These are phyloP conservation scores for Meira miltonrushii DNA, from an alignment of 1,284 basidiomycete genomes.

Conservation along the genomic window DNA sequence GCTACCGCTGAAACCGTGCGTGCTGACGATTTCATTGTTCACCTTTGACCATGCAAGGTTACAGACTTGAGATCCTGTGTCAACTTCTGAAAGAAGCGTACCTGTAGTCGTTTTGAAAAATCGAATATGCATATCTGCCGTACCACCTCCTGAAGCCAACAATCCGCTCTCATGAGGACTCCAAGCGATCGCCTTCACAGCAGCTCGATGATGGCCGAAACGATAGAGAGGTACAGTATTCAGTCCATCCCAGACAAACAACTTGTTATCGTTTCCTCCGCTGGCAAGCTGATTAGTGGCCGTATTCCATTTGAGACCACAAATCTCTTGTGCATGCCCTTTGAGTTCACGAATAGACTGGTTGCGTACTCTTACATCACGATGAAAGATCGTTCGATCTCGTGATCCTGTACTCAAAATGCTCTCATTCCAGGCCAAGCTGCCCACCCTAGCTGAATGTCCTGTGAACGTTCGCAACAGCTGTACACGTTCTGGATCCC, in stretches of 20 bases:
- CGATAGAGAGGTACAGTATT: conserved; percentile 68
- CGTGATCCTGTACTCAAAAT: conserved; percentile 85
- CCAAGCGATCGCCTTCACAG: conserved; percentile 97
- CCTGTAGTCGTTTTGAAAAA: conserved; percentile 95
- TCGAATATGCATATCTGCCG: conserved; percentile 89
- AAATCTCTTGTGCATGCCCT: conserved; percentile 91
- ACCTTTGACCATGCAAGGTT: conserved; percentile 90
- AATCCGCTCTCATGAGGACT: conserved; percentile 88
- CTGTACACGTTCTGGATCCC: conserved; percentile 77
- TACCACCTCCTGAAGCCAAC: conserved; percentile 93
- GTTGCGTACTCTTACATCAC: conserved; percentile 72
- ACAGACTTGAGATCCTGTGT: conserved; percentile 64
- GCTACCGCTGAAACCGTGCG: conserved; percentile 91
- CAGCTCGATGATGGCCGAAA: conserved; percentile 92
- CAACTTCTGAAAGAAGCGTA: conserved; percentile 60
- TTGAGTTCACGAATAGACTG: conserved; percentile 72
- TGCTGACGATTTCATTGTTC: conserved; percentile 93
- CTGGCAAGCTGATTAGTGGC: conserved; percentile 73
- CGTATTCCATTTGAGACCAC: conserved; percentile 89
- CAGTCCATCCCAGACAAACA: conserved; percentile 83
- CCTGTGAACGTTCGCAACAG: conserved; percentile 75
- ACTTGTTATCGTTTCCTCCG: conserved; percentile 97
- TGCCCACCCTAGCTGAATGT: conserved; percentile 81
- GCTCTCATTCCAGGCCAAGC: conserved; percentile 86
- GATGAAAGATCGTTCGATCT: conserved; percentile 82